phyloP scores from a whole-genome alignment of 116 monocot genomes.

The Posidonia oceanica region DNA sequence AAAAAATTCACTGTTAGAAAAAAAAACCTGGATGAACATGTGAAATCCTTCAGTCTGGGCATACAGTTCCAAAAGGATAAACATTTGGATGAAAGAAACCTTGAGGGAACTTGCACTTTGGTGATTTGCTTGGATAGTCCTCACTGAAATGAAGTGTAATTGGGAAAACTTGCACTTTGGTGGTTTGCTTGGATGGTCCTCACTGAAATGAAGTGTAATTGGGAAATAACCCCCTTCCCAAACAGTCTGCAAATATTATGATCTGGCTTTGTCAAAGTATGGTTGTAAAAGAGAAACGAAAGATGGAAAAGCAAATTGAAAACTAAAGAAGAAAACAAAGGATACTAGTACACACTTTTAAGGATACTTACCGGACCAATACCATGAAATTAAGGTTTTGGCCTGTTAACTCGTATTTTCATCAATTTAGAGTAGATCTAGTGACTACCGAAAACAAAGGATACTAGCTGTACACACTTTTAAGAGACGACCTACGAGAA shows the following conservation, averaged over 20 bases:
- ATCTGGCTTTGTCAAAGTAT: not conserved
- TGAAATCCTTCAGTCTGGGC: conserved; percentile 80
- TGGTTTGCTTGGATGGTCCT: conserved; percentile 95
- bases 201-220: conserved; percentile 77
- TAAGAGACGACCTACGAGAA: too few relatives aligned
- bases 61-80: conserved; percentile 96
- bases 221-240: conserved; percentile 97
- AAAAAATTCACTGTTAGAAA: not conserved
- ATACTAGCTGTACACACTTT: too few relatives aligned
- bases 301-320: too few relatives aligned
- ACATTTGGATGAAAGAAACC: conserved; percentile 99
- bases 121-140: conserved; percentile 95
- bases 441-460: too few relatives aligned
- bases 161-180: conserved; percentile 99
- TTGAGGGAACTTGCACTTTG: conserved; percentile 97
- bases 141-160: conserved; percentile 84
- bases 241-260: conserved; percentile 55
- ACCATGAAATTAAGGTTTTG: too few relatives aligned
- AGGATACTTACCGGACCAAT: too few relatives aligned
- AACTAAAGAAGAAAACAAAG: too few relatives aligned
- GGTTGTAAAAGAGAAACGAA: conserved; percentile 10
- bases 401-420: too few relatives aligned
- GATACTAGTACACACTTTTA: too few relatives aligned
- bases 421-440: too few relatives aligned
- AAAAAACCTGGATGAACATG: conserved; percentile 59